A percentile compares a stretch with the other conserved stretches of the same genome.
phyloP scores from a whole-genome alignment of 768 basidiomycete species.

The Galerina sulciceps region DNA sequence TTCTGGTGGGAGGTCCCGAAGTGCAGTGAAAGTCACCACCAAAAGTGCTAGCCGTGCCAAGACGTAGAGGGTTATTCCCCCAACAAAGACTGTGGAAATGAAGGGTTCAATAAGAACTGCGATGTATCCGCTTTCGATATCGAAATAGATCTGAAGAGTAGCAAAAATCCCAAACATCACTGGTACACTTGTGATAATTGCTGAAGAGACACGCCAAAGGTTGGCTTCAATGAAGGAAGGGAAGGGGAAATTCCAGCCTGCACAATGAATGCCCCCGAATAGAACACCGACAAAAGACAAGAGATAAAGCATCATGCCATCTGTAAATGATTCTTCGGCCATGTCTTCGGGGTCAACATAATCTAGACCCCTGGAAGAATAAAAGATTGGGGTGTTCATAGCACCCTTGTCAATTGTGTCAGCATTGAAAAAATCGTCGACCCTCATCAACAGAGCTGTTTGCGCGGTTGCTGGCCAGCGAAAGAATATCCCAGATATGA shows the following conservation, averaged over 20 bases:
- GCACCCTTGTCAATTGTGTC: too few relatives aligned
- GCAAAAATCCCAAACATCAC: background rate
- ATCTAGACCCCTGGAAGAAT: too few relatives aligned
- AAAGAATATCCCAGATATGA: too few relatives aligned
- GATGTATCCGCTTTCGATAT: background rate
- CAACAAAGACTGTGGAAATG: background rate
- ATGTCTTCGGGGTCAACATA: background rate
- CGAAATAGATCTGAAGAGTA: too few relatives aligned
- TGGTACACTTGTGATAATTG: background rate
- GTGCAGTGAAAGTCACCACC: background rate
- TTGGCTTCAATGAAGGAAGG: conserved; percentile 9
- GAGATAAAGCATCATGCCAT: background rate
- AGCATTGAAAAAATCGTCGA: too few relatives aligned
- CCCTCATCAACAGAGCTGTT: too few relatives aligned
- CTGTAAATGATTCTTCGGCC: background rate
- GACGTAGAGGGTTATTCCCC: background rate
- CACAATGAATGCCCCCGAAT: conserved; percentile 32
- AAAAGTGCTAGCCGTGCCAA: background rate
- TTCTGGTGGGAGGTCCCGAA: background rate
- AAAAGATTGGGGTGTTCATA: background rate
- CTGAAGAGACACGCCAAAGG: background rate
- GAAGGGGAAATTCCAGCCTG: conserved; percentile 28
- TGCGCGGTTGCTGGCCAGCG: too few relatives aligned
- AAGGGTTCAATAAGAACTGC: too few relatives aligned
- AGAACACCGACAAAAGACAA: conserved; percentile 1